Base-by-base conservation (phyloP, 1,284 basidiomycete species). In the Sporisorium exsertum region DNA sequence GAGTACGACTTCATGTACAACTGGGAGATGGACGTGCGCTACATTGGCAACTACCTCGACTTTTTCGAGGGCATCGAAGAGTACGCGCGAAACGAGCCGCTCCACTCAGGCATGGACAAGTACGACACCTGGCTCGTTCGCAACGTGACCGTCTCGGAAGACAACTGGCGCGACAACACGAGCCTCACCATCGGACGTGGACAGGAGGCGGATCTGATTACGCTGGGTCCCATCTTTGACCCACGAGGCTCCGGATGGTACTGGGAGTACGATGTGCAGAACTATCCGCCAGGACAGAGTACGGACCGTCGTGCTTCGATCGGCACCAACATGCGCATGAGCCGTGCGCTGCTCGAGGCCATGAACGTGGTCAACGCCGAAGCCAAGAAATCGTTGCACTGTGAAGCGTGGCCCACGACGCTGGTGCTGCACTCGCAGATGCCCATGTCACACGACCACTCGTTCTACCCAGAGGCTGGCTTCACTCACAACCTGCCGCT, bases 21-120 rank as follows among this genome's bases (percentile, higher is more conserved):
- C 73, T 85, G 84, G 84, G 84, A 85, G 77, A 84, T 85, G 83
- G 84, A 85, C 58, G 83, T 84, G 51, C 78, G 84, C 16, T 85
- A 84, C 73, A 83, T 84, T 43, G 84, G 84, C 58, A 84, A 85
- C 71, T 85, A 84, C 72, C 78, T 81, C 61, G 83, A 84, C 65
- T 84, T 80, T 54, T 81, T 85, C 51, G 83, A 84, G 61, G 83
- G 83, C 27, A 77, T 84, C 56, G 82, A 85, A 55, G 81, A 78
- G 26, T 85, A 81, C 61, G 53, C 82, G 57, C 79, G 83, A 27
- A 77, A 80, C 37, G 84, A 85, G 78, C 71, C 84, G 35, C 78
- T 83, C 37, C 63, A 77, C 58, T 73, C 82, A 15, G 83, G 83
- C 37, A 81, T 85, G 81, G 77, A 81, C 79, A 85, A 85, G 80